A percentile compares a stretch with the other conserved stretches of the same genome.
Conservation (phyloP, 495 filamentous ascomycete genomes). For the Aspergillus carlsbadensis region DNA sequence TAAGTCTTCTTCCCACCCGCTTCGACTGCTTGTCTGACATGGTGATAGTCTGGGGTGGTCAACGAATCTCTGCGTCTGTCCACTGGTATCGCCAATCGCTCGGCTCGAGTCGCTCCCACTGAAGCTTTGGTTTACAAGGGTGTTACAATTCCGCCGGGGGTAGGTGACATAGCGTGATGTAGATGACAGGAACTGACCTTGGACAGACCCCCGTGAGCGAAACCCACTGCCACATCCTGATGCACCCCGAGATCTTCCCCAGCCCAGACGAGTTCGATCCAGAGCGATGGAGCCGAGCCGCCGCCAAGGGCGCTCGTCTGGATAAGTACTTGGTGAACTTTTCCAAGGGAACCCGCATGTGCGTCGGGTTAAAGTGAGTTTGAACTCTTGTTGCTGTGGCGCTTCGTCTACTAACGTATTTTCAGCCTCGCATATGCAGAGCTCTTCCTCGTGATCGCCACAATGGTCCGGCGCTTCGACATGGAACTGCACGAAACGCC, state of each 20-base stretch:
- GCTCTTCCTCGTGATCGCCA: slow-evolving; percentile 38
- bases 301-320: slow-evolving; percentile 17
- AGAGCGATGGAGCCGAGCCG: slow-evolving; percentile 37
- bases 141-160: slow-evolving; percentile 21
- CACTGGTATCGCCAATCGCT: slow-evolving; percentile 31
- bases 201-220: slow-evolving; percentile 42
- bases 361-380: slow-evolving; percentile 30
- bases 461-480: slow-evolving; percentile 36
- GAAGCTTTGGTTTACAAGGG: slow-evolving; percentile 31
- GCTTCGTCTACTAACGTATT: not conserved
- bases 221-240: slow-evolving; percentile 37
- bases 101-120: slow-evolving; percentile 29
- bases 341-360: slow-evolving; percentile 26
- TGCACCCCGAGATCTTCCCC: slow-evolving; percentile 41
- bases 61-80: slow-evolving; percentile 42
- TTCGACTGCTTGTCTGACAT: no score
- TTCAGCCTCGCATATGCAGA: slow-evolving; percentile 44
- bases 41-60: slow-evolving; percentile 31
- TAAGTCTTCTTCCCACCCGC: slow-evolving; percentile 2
- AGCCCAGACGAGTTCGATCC: slow-evolving; percentile 40
- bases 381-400: not conserved
- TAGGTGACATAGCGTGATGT: slow-evolving; percentile 1
- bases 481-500: slow-evolving; percentile 38
- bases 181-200: no score
- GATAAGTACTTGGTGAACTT: slow-evolving; percentile 29